Evolutionary conservation across 2,329 filamentous ascomycete species (phyloP), one percentile per base, ranked within the genome.

Genomic region (Calonectria pseudoturangicola): DNA sequence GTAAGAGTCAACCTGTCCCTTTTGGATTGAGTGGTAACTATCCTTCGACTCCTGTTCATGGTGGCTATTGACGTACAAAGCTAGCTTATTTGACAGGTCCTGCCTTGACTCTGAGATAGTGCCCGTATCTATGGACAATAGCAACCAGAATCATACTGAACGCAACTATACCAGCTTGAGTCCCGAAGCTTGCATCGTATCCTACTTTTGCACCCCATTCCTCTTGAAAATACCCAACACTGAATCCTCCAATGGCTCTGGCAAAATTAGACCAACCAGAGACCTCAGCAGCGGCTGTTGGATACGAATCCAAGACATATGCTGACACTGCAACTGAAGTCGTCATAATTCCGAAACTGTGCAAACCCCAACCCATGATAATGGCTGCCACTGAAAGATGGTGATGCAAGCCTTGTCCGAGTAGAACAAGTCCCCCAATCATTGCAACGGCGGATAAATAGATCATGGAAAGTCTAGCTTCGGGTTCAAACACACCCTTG

Each of bases 271-370:
- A 80, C 85, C 85, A 87, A 2, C 85, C 83, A 7, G 83, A 84
- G 0, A 88, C 86, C 63, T 89, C 86, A 1, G 86, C 87, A 4
- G 85, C 83, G 0, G 84, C 86, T 66, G 86, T 83, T 0, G 88
- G 88, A 70, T 89, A 89, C 21, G 82, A 83, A 74, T 90, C 87
- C 0, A 89, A 82, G 7, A 84, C 77, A 71, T 89, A 90, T 1
- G 87, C 84, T 54, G 85, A 86, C 45, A 89, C 81, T 1, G 84
- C 87, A 12, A 88, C 86, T 0, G 87, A 88, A 5, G 84, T 81
- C 28, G 86, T 83, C 85, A 88, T 91, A 78, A 90, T 86, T 2
- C 88, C 88, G 74, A 89, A 89, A 5, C 87, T 86, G 73, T 90
- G 89, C 13, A 90, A 79, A 0, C 88, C 89, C 88, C 89, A 91